phyloP scores from a whole-genome alignment of 768 basidiomycete species.

The Mycena alexandri region DNA sequence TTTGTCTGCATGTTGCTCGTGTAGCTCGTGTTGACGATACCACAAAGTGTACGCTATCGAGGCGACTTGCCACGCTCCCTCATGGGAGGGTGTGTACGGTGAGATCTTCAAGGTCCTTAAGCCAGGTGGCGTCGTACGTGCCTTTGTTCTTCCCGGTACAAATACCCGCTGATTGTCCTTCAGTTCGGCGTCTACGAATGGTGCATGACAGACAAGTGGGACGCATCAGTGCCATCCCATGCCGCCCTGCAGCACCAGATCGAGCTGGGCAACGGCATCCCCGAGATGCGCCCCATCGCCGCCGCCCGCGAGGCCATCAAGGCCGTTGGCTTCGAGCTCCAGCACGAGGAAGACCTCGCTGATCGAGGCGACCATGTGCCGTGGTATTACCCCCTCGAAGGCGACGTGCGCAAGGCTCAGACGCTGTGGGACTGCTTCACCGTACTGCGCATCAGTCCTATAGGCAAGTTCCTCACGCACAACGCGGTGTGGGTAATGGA shows the following conservation, averaged over 20 bases:
- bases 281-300: conserved; percentile 90
- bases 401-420: conserved; percentile 92
- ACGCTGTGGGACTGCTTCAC: conserved; percentile 92
- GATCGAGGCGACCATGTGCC: conserved; percentile 80
- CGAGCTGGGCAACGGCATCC: conserved; percentile 96
- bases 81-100: conserved; percentile 95
- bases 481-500: conserved; percentile 84
- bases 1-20: not conserved
- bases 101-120: conserved; percentile 95
- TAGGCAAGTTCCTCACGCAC: conserved; percentile 88
- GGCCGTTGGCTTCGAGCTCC: conserved; percentile 87
- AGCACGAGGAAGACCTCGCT: conserved; percentile 95
- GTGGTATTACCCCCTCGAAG: conserved; percentile 99
- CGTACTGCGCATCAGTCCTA: conserved; percentile 91
- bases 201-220: conserved; percentile 98
- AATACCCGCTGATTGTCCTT: not conserved
- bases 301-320: conserved; percentile 81
- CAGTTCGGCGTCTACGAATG: conserved; percentile 99
- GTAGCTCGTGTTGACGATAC: not conserved
- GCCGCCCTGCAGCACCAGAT: conserved; percentile 92
- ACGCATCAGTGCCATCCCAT: conserved; percentile 87
- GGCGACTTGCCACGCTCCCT: conserved; percentile 96
- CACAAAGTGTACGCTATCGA: conserved; percentile 94
- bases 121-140: conserved; percentile 91
- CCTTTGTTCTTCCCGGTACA: not conserved